phyloP scores from a whole-genome alignment of 106 monocot genomes.

The Iris macrosiphon region DNA sequence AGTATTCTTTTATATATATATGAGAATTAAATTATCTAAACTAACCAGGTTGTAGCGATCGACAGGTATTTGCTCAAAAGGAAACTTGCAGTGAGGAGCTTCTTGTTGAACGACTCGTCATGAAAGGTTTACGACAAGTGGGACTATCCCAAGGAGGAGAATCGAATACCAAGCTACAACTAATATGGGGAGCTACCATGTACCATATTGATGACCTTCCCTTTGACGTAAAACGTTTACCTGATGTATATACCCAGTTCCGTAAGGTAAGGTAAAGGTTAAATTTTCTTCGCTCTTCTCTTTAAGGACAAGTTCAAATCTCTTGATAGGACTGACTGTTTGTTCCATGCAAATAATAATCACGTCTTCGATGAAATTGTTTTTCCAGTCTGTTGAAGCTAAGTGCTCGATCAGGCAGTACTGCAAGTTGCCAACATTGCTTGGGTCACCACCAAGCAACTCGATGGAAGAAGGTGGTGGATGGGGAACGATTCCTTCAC shows the following conservation, averaged over 20 bases:
- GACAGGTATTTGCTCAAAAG: constrained; percentile 79
- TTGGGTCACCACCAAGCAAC: constrained; percentile 52
- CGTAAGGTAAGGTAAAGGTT: constrained; percentile 63
- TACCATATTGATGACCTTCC: constrained; percentile 96
- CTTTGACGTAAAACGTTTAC: constrained; percentile 39
- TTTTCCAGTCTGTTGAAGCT: constrained; percentile 72
- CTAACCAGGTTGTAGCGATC: too few relatives aligned
- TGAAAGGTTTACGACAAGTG: constrained; percentile 47
- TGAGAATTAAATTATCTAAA: too few relatives aligned
- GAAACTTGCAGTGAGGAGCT: constrained; percentile 94
- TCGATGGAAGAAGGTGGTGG: constrained; percentile 54
- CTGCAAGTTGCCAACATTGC: constrained; percentile 55
- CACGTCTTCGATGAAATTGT: constrained; percentile 2
- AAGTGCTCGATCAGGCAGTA: constrained; percentile 66
- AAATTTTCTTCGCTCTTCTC: too few relatives aligned
- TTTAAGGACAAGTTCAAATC: too few relatives aligned
- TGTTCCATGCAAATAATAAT: too few relatives aligned
- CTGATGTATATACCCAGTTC: constrained; percentile 95
- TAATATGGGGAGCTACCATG: constrained; percentile 92
- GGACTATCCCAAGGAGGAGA: constrained; percentile 9
- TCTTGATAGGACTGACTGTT: too few relatives aligned
- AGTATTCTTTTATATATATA: too few relatives aligned
- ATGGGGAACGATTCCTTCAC: constrained; percentile 69
- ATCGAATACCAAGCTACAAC: constrained; percentile 42
- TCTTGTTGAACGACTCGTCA: constrained; percentile 59